These are phyloP conservation scores for Penicillium goetzii DNA, from an alignment of 495 filamentous ascomycete species.

Conservation along the genomic window DNA sequence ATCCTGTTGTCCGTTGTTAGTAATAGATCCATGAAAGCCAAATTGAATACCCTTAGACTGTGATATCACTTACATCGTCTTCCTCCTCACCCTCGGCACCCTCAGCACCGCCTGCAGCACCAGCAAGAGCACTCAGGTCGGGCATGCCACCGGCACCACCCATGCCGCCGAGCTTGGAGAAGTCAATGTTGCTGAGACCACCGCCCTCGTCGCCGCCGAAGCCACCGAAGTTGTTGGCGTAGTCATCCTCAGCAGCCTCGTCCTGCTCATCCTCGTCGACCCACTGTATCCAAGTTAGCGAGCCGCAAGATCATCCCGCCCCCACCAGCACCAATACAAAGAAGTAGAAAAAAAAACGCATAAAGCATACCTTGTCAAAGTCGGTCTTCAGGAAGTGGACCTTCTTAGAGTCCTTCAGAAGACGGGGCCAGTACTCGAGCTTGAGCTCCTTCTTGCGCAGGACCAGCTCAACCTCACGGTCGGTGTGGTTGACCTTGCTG, in stretches of 20 bases:
- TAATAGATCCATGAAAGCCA: slow-evolving; percentile 28
- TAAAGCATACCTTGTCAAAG: slow-evolving; percentile 81
- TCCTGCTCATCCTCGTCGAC: slow-evolving; percentile 99
- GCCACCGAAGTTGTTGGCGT: slow-evolving; percentile 68
- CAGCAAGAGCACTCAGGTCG: slow-evolving; percentile 54
- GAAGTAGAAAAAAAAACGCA: neutral
- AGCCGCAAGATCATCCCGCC: neutral
- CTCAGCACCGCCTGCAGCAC: slow-evolving; percentile 46
- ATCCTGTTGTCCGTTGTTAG: slow-evolving; percentile 54
- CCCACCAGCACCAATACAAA: neutral
- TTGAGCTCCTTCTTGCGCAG: slow-evolving; percentile 95
- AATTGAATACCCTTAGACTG: slow-evolving; percentile 27
- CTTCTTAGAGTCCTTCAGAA: slow-evolving; percentile 87
- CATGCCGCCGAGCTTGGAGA: slow-evolving; percentile 79
- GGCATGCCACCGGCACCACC: slow-evolving; percentile 44
- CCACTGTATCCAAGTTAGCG: slow-evolving; percentile 63
- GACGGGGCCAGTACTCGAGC: slow-evolving; percentile 89
- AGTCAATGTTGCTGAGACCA: slow-evolving; percentile 68
- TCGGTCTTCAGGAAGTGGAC: slow-evolving; percentile 97
- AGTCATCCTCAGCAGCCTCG: slow-evolving; percentile 79
- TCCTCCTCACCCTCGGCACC: slow-evolving; percentile 65
- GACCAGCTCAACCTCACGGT: slow-evolving; percentile 83
- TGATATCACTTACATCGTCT: slow-evolving; percentile 51
- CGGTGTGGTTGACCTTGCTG: slow-evolving; percentile 80
- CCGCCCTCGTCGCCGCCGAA: slow-evolving; percentile 68